These are phyloP conservation scores for Cucurbita maxima DNA, from an alignment of 306 rosid genomes.

Conservation along the genomic window DNA sequence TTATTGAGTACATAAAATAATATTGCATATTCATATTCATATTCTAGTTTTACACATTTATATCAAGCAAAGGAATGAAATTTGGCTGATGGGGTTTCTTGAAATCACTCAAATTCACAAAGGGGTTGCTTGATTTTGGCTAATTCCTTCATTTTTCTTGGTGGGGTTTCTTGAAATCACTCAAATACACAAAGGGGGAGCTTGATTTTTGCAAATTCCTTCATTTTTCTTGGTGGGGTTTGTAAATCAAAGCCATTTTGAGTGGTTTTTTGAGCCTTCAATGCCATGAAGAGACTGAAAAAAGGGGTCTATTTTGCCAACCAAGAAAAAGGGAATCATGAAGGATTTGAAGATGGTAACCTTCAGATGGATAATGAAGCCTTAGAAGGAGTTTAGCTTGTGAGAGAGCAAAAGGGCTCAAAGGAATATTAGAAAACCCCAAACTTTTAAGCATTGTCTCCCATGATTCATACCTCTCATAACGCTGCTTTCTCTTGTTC, in stretches of 20 bases:
- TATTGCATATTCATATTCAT: background rate
- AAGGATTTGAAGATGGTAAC: conserved; percentile 31
- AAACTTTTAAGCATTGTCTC: conserved; percentile 22
- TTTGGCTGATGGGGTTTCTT: no score
- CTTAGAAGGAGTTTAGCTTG: conserved; percentile 42
- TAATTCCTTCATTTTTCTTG: background rate
- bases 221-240: background rate
- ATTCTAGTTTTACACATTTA: background rate
- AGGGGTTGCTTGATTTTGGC: no score
- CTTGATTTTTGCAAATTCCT: background rate
- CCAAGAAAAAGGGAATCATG: conserved; percentile 27
- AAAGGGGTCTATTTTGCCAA: conserved; percentile 39
- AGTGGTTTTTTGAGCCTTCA: background rate
- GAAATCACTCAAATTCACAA: no score
- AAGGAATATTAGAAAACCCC: conserved; percentile 28
- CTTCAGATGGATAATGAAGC: conserved; percentile 45
- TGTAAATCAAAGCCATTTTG: background rate
- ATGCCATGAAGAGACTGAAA: conserved; percentile 49
- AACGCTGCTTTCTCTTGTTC: conserved; percentile 7
- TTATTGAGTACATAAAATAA: background rate
- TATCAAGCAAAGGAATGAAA: background rate
- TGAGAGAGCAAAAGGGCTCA: conserved; percentile 40
- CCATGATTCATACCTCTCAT: conserved; percentile 31
- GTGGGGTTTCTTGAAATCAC: no score
- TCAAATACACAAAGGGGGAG: no score